Evolutionary conservation across 208 protist genomes (phyloP), one percentile per base, ranked within the genome.

Genomic region (Strigomonas galati): DNA sequence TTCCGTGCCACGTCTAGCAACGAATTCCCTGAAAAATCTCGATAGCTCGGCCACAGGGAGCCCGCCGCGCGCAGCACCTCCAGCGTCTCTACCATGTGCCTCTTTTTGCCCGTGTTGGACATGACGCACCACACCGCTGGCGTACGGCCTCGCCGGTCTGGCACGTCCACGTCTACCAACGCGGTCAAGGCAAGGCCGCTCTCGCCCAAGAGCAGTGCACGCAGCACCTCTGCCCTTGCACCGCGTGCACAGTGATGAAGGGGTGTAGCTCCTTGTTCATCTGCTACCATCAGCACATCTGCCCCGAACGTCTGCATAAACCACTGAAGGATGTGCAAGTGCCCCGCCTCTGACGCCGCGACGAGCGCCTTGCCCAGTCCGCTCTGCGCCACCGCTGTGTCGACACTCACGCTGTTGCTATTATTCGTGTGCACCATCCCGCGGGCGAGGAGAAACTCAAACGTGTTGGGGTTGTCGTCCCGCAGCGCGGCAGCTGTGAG

Each of bases 71-170:
- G 65, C 26, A 89, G 59, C 19, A 58, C 48, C 53, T 71, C 62
- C 21, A 86, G 46, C 17, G 76, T 79, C 19, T 69, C 80, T 14
- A 82, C 56, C 15, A 58, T 71, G 37, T 28, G 28, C n/a, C 31
- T 27, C 19, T 52, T 67, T 14, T 60, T 46, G 15, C 60, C 26
- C 3, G 48, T 51, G 9, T 72, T 59, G 17, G 54, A 28, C 54
- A 81, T 32, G n/a, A 84, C 71, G 43, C 78, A 82, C 78, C 81
- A 87, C 70, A 81, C 70, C 6, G 80, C 78, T 0, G 76, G 84
- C 0, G 73, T 87, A 24, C 75, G 72, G 4, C 81, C 75, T 35
- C 19, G 26, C 7, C 72, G n/a, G 35, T 87, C 80, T 60, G 23
- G 31, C 5, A 40, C 67, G 32, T 87, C 81, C n/a, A 87, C 62